Evolutionary conservation across 306 rosid species (phyloP), one percentile per base, ranked within the genome.

Genomic region (Herpetospermum pedunculosum): DNA sequence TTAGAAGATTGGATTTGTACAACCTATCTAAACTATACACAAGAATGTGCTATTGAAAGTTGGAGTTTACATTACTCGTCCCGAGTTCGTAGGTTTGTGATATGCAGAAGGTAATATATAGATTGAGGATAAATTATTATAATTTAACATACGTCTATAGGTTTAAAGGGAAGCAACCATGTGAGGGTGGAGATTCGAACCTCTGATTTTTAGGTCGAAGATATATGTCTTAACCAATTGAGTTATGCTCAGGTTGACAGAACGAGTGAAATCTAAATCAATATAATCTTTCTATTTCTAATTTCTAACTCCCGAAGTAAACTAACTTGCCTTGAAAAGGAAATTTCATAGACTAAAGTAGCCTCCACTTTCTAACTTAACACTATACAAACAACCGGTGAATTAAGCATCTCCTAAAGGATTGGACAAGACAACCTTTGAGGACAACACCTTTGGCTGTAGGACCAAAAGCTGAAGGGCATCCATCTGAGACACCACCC

Each of bases 401-500:
- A 32, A 34, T 60, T 2, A n/a, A 34, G 69, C 69, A 60, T 60
- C 69, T 60, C 69, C 69, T 19, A 37, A 63, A 63, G 70, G 70
- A 63, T n/a, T 63, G 90, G 86, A 75, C 97, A 88, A 2, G 86
- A 75, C 91, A 88, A 4, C 85, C 88, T 18, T 64, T 25, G 15
- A 83, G 80, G 65, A 68, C 4, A 29, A 81, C 73, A 34, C 87
- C 88, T 5, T 52, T 79, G 23, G 83, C 83, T 19, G 93, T 86
- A 73, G 97, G 88, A 81, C 92, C 88, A 46, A 85, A 82, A 79
- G 96, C 93, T 78, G 85, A 81, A 0, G 90, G 75, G 67, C 96
- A 92, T 53, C 92, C 85, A 80, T 92, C 93, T 0, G 96, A 44
- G 65, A 74, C 75, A 70, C 79, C 79, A 14, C 93, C 96, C 93